These are phyloP conservation scores for Pueraria montana DNA, from an alignment of 306 rosid species.

Conservation along the genomic window DNA sequence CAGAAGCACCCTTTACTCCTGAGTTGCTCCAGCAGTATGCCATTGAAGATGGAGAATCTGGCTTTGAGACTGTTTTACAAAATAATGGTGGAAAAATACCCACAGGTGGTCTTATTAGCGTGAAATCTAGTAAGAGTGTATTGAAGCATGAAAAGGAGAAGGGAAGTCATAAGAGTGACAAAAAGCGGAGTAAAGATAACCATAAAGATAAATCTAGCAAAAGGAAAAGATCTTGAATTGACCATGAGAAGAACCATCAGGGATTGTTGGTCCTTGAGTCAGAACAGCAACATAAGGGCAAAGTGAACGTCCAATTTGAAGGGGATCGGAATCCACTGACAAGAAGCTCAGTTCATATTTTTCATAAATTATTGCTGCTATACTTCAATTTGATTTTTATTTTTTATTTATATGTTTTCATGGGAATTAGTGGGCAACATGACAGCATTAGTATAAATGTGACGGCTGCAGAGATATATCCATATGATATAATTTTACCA, in stretches of 20 bases:
- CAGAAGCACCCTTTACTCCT: slow-evolving; percentile 58
- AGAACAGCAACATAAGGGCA: neutral
- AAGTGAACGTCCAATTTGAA: slow-evolving; percentile 19
- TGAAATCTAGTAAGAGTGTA: slow-evolving; percentile 60
- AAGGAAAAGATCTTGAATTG: slow-evolving; percentile 57
- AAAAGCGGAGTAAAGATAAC: slow-evolving; percentile 57
- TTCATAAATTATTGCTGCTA: neutral
- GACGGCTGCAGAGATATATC: neutral
- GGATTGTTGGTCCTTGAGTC: slow-evolving; percentile 22
- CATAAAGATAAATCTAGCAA: slow-evolving; percentile 59
- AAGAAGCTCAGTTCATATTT: neutral
- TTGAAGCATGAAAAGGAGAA: slow-evolving; percentile 54
- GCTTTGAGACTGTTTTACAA: slow-evolving; percentile 60
- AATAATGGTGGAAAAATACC: slow-evolving; percentile 63
- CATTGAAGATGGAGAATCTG: slow-evolving; percentile 63
- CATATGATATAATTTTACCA: neutral
- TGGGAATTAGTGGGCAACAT: neutral
- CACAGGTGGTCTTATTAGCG: slow-evolving; percentile 68
- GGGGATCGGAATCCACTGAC: neutral
- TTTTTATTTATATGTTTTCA: too few relatives aligned
- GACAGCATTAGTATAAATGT: neutral
- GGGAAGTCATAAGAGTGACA: slow-evolving; percentile 59
- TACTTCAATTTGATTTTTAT: neutral
- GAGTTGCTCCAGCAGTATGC: slow-evolving; percentile 70
- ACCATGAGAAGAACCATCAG: slow-evolving; percentile 13